These are phyloP conservation scores for Ophiostoma fasciatum DNA, from an alignment of 2,329 filamentous ascomycete species.

Conservation along the genomic window DNA sequence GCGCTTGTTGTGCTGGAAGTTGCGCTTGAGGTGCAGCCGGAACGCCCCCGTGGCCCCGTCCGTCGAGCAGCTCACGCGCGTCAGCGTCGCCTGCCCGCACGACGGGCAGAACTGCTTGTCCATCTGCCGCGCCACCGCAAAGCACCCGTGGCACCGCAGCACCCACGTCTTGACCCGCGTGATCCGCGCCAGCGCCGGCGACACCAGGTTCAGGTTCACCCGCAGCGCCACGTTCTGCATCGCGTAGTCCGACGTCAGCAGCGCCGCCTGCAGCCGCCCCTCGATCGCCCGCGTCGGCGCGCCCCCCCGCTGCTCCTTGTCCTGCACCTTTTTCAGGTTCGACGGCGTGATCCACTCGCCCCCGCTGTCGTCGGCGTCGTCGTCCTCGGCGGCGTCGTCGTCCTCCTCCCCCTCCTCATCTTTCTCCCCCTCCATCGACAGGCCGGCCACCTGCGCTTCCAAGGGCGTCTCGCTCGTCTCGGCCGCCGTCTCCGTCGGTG, in stretches of 20 bases:
- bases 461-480: not conserved
- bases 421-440: conserved; percentile 1
- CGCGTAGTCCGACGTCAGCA: conserved; percentile 88
- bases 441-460: not conserved
- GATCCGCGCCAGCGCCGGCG: conserved; percentile 67
- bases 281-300: conserved; percentile 35
- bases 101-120: conserved; percentile 80
- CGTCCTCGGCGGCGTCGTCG: conserved; percentile 25
- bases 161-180: conserved; percentile 78
- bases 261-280: conserved; percentile 67
- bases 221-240: conserved; percentile 96
- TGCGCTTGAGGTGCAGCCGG: conserved; percentile 75
- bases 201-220: conserved; percentile 61
- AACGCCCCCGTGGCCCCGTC: conserved; percentile 61
- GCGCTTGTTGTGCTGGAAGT: conserved; percentile 91
- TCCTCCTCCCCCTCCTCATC: conserved; percentile 25
- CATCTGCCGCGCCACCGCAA: conserved; percentile 71
- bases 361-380: conserved; percentile 33
- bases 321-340: conserved; percentile 77
- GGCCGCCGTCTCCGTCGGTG: not conserved
- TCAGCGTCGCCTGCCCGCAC: conserved; percentile 79
- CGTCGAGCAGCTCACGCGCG: conserved; percentile 73
- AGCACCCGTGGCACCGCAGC: conserved; percentile 87
- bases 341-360: conserved; percentile 90
- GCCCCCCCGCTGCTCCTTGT: conserved; percentile 39